Conservation (phyloP, 768 basidiomycete genomes). For the Suillus plorans region DNA sequence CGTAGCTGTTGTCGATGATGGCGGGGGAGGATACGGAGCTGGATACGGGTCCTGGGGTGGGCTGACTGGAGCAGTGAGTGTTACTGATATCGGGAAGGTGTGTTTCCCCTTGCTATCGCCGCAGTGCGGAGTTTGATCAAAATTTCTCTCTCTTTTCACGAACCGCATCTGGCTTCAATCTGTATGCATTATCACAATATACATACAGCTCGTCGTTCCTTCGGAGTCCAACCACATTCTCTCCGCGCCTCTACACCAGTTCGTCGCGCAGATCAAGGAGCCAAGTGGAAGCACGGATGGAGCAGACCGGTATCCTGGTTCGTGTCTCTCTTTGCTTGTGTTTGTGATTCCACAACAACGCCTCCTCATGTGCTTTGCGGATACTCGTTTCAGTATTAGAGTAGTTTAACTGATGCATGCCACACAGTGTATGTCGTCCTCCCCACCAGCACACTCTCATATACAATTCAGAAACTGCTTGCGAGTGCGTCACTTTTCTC, state of each 20-base stretch:
- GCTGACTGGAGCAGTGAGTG: slow-evolving; percentile 75
- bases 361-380: background rate
- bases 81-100: slow-evolving; percentile 80
- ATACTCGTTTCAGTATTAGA: background rate
- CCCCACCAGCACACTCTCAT: slow-evolving; percentile 60
- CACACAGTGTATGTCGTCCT: slow-evolving; percentile 70
- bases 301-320: slow-evolving; percentile 76
- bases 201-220: slow-evolving; percentile 67
- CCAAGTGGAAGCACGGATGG: slow-evolving; percentile 80
- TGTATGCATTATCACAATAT: background rate
- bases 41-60: slow-evolving; percentile 35
- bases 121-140: background rate
- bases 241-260: slow-evolving; percentile 63
- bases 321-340: slow-evolving; percentile 4
- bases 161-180: background rate
- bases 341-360: background rate
- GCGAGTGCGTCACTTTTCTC: slow-evolving; percentile 56
- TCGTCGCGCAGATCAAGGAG: slow-evolving; percentile 73
- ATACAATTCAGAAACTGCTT: slow-evolving; percentile 77
- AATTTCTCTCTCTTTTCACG: background rate
- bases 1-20: slow-evolving; percentile 73
- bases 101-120: slow-evolving; percentile 1
- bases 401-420: background rate
- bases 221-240: slow-evolving; percentile 79
- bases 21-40: slow-evolving; percentile 18